A percentile compares a stretch with the other conserved stretches of the same genome.
Conservation (phyloP, 2,329 filamentous ascomycete species). For the Ceratocystis variospora region DNA sequence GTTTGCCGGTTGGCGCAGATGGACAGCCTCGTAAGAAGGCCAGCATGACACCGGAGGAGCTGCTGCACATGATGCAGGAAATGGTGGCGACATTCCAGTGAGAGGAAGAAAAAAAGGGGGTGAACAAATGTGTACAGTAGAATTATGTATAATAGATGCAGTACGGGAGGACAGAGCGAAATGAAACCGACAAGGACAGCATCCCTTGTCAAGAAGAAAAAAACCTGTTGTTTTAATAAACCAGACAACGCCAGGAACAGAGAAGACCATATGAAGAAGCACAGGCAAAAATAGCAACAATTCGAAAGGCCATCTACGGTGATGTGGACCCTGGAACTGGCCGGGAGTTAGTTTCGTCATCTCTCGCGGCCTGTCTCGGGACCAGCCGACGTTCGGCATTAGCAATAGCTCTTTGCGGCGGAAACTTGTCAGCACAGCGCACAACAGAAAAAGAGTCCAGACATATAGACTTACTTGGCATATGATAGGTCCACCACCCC, state of each 20-base stretch:
- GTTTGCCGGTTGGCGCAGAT: slow-evolving; percentile 23
- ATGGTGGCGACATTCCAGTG: slow-evolving; percentile 37
- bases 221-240: background rate
- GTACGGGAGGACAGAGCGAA: background rate
- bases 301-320: background rate
- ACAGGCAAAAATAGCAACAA: background rate
- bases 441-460: background rate
- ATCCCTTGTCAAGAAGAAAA: background rate
- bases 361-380: background rate
- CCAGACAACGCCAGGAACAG: slow-evolving; percentile 4
- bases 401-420: slow-evolving; percentile 9
- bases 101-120: slow-evolving; percentile 19
- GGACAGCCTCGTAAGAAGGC: slow-evolving; percentile 25
- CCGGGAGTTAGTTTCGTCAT: background rate
- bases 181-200: background rate
- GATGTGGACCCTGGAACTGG: background rate
- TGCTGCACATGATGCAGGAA: slow-evolving; percentile 33
- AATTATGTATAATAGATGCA: slow-evolving; percentile 11
- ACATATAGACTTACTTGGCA: slow-evolving; percentile 11
- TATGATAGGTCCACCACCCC: slow-evolving; percentile 35
- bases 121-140: slow-evolving; percentile 12
- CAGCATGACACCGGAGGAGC: slow-evolving; percentile 32
- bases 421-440: background rate
- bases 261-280: background rate
- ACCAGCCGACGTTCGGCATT: slow-evolving; percentile 13